A percentile compares a stretch with the other conserved stretches of the same genome.
These are phyloP conservation scores for Talaromyces sp. DNA, from an alignment of 2,329 filamentous ascomycete genomes.

Conservation along the genomic window DNA sequence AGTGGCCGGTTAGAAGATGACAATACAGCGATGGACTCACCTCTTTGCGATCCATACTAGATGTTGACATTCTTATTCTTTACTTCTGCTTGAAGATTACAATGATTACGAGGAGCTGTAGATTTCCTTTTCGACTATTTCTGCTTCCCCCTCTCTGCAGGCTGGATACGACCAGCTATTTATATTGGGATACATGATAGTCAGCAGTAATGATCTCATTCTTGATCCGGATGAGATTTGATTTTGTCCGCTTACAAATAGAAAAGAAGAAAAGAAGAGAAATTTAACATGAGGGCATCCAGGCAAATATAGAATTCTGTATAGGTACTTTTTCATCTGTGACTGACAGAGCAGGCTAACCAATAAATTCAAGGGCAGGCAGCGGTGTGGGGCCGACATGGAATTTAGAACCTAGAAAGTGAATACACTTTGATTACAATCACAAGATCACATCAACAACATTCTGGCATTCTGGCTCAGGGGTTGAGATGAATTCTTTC, in stretches of 20 bases:
- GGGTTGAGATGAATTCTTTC: background rate
- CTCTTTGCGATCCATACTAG: background rate
- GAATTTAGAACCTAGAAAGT: background rate
- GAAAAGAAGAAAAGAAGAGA: background rate
- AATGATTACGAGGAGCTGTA: background rate
- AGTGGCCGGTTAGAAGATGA: background rate
- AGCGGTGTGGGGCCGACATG: background rate
- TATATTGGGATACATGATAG: conserved; percentile 1
- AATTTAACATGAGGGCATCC: background rate
- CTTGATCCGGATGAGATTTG: background rate
- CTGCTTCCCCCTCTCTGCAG: background rate
- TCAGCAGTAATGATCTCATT: background rate
- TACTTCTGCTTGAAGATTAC: background rate
- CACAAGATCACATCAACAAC: background rate
- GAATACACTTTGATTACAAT: background rate
- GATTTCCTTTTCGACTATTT: conserved; percentile 1
- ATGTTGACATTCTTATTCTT: background rate
- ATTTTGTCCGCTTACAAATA: conserved; percentile 15
- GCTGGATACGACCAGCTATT: background rate
- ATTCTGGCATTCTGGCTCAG: background rate
- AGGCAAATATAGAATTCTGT: background rate
- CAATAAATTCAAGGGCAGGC: background rate
- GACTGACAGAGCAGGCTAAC: background rate
- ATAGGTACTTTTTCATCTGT: no score
- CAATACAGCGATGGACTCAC: conserved; percentile 3